Conservation (phyloP, 2,329 filamentous ascomycete genomes). For the Elsinoe batatas region DNA sequence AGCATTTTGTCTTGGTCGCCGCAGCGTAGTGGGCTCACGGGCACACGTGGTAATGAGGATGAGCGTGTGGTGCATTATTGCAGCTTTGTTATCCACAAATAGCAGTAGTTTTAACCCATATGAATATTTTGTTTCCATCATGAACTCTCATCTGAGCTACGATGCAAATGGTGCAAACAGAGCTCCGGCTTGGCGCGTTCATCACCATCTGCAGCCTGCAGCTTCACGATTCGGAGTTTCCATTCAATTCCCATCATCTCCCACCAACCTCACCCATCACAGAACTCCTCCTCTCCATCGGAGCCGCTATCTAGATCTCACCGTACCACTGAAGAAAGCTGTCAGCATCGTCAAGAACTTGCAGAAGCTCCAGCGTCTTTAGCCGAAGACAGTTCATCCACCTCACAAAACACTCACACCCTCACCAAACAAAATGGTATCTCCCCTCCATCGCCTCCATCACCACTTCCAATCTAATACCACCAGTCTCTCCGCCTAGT, state of each 20-base stretch:
- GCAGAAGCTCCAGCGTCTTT: background rate
- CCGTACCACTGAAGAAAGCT: background rate
- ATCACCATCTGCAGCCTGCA: constrained; percentile 13
- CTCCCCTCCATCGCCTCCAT: background rate
- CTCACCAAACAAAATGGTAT: constrained; percentile 14
- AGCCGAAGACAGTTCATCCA: background rate
- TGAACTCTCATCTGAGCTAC: background rate
- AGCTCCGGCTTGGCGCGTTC: constrained; percentile 12
- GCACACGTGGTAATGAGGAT: constrained; percentile 7
- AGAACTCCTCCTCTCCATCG: background rate
- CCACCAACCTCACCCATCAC: background rate
- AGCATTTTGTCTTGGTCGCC: no score
- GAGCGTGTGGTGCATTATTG: background rate
- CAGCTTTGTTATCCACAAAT: background rate
- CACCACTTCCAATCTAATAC: constrained; percentile 3
- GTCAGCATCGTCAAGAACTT: background rate
- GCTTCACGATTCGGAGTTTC: background rate
- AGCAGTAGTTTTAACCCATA: constrained; percentile 8
- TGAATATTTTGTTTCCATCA: constrained; percentile 3
- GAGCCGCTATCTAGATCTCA: background rate
- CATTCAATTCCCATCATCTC: background rate
- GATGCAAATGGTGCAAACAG: constrained; percentile 12
- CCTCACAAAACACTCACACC: background rate
- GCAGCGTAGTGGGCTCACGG: background rate
- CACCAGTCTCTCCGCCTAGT: constrained; percentile 63